Percentiles rank a stretch among this genome's conserved stretches.
These are phyloP conservation scores for Solanum pinnatisectum DNA, from an alignment of 257 asterid species.

Conservation along the genomic window DNA sequence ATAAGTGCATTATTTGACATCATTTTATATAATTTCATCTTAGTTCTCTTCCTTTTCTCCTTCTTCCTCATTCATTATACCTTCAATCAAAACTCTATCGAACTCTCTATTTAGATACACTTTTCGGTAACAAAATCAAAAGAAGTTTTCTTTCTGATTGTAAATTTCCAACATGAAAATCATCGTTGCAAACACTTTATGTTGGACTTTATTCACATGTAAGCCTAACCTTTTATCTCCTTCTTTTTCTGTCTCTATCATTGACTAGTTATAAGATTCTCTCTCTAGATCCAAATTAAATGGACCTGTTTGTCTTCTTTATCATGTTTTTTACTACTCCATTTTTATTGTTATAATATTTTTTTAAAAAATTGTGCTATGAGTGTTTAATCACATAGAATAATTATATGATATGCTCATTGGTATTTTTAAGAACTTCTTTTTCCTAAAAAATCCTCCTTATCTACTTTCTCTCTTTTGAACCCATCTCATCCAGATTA, in stretches of 20 bases:
- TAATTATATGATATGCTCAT: too few species aligned
- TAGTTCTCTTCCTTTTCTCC: neutral
- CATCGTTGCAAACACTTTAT: neutral
- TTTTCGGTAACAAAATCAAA: neutral
- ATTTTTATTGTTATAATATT: too few species aligned
- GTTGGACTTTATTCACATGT: neutral
- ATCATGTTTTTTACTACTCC: neutral
- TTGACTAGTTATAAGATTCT: too few species aligned
- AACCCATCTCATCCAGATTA: too few species aligned
- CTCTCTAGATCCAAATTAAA: neutral
- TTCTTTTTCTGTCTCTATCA: neutral
- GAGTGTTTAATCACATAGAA: too few species aligned
- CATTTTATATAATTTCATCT: neutral
- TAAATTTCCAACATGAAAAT: neutral
- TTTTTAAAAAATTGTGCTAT: too few species aligned
- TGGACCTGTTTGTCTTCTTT: too few species aligned
- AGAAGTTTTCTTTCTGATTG: neutral
- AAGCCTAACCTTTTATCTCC: neutral
- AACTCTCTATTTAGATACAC: neutral
- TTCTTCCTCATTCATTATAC: neutral
- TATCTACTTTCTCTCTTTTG: too few species aligned
- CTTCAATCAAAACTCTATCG: neutral
- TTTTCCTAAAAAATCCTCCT: too few species aligned
- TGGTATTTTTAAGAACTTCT: too few species aligned
- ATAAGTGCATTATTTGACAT: neutral